Evolutionary conservation across 495 filamentous ascomycete genomes (phyloP), one percentile per base, ranked within the genome.

Genomic region (Halenospora varia): DNA sequence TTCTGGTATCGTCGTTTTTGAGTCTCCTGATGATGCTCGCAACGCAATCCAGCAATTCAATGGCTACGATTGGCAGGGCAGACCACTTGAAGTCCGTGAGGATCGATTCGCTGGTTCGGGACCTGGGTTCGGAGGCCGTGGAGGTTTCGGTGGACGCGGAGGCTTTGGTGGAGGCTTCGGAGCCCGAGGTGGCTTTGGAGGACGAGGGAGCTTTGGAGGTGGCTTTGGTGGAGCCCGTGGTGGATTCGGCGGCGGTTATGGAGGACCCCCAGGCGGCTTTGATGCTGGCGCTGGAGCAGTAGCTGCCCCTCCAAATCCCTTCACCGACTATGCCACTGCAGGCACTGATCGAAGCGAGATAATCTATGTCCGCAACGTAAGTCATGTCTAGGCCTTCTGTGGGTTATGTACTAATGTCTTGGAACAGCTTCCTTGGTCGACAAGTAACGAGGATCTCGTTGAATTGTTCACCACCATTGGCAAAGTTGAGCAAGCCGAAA

Each of bases 391-490:
- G 20, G 15, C 10, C 6, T 40, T 29, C 9, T 1, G 25, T 13
- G 18, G 15, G 10, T 2, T n/a, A 41, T 2, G 26, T 42, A 54
- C 55, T 65, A 19, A 62, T 50, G 67, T 61, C 10, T 57, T 10
- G 35, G 10, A 10, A 56, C 53, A 97, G 93, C 83, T 98, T 55
- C 94, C 94, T 3, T 98, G 94, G 94, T 97, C 93, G 26, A 98
- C 94, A 19, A 96, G 92, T 74, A 97, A 97, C 65, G 95, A 97
- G 55, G 94, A 98, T 71, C 73, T 98, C 3, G 81, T 97, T 47
- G 94, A 98, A 67, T 81, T 98, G 13, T 98, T 98, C 81, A 91
- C 87, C 25, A 98, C 94, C 4, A 97, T 98, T 68, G 94, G 93
- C 46, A 96, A 96, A 73, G 94, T 98, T 59, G 92, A 96, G 63